Conservation (phyloP, 352 stramenopile genomes). For the Phytophthora citrophthora region DNA sequence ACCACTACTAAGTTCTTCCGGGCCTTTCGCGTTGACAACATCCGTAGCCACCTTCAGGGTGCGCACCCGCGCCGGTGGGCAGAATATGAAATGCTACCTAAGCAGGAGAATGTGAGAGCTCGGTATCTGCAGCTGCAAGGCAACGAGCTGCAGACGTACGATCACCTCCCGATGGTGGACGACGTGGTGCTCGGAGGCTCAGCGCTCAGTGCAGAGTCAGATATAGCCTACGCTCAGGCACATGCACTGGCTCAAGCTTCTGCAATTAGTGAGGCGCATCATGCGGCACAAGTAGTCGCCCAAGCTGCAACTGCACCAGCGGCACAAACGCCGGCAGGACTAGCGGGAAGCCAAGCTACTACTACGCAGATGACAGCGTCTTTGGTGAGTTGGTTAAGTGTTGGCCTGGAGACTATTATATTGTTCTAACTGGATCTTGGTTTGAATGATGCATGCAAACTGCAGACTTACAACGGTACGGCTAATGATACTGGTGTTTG, state of each 20-base stretch:
- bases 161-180: constrained; percentile 70
- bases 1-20: constrained; percentile 91
- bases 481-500: not conserved
- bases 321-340: constrained; percentile 12
- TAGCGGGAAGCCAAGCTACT: constrained; percentile 22
- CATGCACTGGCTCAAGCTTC: constrained; percentile 47
- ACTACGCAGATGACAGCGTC: constrained; percentile 41
- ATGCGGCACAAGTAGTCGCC: constrained; percentile 25
- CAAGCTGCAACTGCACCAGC: constrained; percentile 16
- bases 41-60: constrained; percentile 83
- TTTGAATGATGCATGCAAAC: not conserved
- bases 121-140: constrained; percentile 70
- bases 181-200: constrained; percentile 71
- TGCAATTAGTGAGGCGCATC: constrained; percentile 41
- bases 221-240: constrained; percentile 67
- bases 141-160: constrained; percentile 59
- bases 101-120: constrained; percentile 65
- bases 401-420: not conserved
- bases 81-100: constrained; percentile 82
- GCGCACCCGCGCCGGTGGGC: constrained; percentile 77
- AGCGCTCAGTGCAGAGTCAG: constrained; percentile 54
- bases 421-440: constrained; percentile 4
- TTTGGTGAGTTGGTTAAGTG: constrained; percentile 42
- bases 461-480: constrained; percentile 35
- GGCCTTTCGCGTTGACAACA: constrained; percentile 86